A percentile compares a stretch with the other conserved stretches of the same genome.
These are phyloP conservation scores for Cordia subcordata DNA, from an alignment of 257 asterid genomes.

Conservation along the genomic window DNA sequence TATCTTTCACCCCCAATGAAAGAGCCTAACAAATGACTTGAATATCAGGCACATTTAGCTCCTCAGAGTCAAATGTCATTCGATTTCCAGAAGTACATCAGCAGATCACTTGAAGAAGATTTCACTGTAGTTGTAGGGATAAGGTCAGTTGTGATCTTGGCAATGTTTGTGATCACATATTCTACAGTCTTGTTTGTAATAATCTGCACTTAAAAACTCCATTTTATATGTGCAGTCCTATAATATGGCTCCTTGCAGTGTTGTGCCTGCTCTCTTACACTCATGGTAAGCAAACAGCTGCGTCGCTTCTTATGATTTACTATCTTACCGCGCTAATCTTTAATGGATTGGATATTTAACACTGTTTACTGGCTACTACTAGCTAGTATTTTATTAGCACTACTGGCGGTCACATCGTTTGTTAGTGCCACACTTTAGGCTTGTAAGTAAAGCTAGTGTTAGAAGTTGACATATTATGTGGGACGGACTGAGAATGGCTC, in stretches of 20 bases:
- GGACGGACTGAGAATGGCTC: no score
- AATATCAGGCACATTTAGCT: conserved; percentile 77
- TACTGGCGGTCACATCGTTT: no score
- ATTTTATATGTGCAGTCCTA: conserved; percentile 39
- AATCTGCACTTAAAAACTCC: no score
- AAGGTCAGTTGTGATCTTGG: conserved; percentile 37
- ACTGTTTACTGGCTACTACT: no score
- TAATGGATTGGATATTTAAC: no score
- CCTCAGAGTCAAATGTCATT: conserved; percentile 70
- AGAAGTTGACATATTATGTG: no score
- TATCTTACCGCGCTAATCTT: no score
- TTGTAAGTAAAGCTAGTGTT: no score
- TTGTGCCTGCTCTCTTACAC: conserved; percentile 56
- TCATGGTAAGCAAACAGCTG: conserved; percentile 30
- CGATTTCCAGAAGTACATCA: conserved; percentile 75
- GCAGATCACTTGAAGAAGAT: conserved; percentile 83
- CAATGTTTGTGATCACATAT: neutral
- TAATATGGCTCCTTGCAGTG: conserved; percentile 56
- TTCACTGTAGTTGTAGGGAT: conserved; percentile 93
- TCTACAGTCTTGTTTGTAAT: no score
- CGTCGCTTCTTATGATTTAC: neutral
- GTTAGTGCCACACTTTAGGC: no score
- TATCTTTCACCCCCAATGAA: neutral
- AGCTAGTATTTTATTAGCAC: no score
- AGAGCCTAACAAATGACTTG: neutral